A percentile compares a stretch with the other conserved stretches of the same genome.
Evolutionary conservation across 129 eudicot genomes (phyloP).

Genomic region (Heracleum sosnowskyi): DNA sequence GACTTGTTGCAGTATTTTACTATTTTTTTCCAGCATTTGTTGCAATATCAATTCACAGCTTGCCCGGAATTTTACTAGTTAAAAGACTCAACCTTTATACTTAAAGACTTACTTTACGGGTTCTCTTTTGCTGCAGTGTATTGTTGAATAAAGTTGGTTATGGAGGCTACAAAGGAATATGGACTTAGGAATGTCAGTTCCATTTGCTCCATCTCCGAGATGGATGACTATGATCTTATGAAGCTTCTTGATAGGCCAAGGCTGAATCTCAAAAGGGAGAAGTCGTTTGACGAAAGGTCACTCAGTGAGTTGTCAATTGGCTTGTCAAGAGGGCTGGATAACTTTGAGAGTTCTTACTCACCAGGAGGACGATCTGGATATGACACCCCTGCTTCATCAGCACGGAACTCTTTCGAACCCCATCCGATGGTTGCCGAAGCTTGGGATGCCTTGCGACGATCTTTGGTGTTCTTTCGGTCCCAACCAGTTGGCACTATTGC

Average conservation of each 20-base stretch:
- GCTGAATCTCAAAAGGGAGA: slow-evolving; percentile 68
- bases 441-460: slow-evolving; percentile 89
- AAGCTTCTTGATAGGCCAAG: slow-evolving; percentile 79
- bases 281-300: slow-evolving; percentile 94
- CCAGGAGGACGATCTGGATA: slow-evolving; percentile 84
- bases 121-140: slow-evolving; percentile 25
- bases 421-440: slow-evolving; percentile 98
- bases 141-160: slow-evolving; percentile 15
- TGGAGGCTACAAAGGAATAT: slow-evolving; percentile 50
- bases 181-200: slow-evolving; percentile 85
- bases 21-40: background rate
- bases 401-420: slow-evolving; percentile 88
- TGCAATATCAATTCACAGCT: background rate
- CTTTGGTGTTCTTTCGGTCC: slow-evolving; percentile 70
- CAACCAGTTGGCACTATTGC: slow-evolving; percentile 99
- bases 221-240: slow-evolving; percentile 79
- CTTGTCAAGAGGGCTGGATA: slow-evolving; percentile 63
- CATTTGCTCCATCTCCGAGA: slow-evolving; percentile 63
- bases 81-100: background rate
- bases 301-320: slow-evolving; percentile 86
- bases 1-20: background rate
- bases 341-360: slow-evolving; percentile 65
- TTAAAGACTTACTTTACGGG: background rate
- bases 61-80: background rate
- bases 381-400: slow-evolving; percentile 80